Conservation (phyloP, 805 yeast genomes). For the Metschnikowia koreensis region DNA sequence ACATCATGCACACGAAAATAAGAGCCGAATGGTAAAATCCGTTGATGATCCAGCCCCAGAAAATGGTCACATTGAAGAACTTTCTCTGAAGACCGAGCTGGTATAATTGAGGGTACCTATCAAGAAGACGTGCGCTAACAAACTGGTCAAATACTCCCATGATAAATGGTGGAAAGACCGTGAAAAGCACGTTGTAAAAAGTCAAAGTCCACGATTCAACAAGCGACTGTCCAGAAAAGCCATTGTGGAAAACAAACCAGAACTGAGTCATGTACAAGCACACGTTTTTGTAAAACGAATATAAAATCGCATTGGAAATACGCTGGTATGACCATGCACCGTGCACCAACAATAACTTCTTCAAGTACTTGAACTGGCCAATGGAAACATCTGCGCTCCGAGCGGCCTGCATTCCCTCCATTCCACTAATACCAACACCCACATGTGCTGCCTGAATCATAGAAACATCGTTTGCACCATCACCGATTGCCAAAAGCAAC, state of each 20-base stretch:
- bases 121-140: slow-evolving; percentile 83
- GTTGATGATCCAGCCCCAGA: slow-evolving; percentile 96
- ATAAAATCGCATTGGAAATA: slow-evolving; percentile 85
- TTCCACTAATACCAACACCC: slow-evolving; percentile 98
- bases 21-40: slow-evolving; percentile 93
- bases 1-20: slow-evolving; percentile 68
- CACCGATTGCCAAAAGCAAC: slow-evolving; percentile 87
- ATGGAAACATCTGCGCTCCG: slow-evolving; percentile 96
- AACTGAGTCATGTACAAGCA: slow-evolving; percentile 97
- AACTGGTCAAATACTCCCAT: slow-evolving; percentile 96
- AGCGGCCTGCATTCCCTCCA: slow-evolving; percentile 99
- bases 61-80: slow-evolving; percentile 85
- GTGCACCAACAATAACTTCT: slow-evolving; percentile 83
- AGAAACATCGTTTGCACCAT: slow-evolving; percentile 98
- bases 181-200: slow-evolving; percentile 89
- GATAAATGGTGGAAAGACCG: slow-evolving; percentile 94
- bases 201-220: slow-evolving; percentile 98
- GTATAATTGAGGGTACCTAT: slow-evolving; percentile 89
- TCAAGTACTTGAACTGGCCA: slow-evolving; percentile 88
- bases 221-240: slow-evolving; percentile 92
- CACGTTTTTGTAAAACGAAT: slow-evolving; percentile 93
- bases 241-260: slow-evolving; percentile 93
- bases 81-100: slow-evolving; percentile 84
- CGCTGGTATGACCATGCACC: slow-evolving; percentile 98
- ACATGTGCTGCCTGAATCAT: slow-evolving; percentile 99